Conservation (phyloP, 2,329 filamentous ascomycete species). For the Aspergillus fumigatiaffinis region DNA sequence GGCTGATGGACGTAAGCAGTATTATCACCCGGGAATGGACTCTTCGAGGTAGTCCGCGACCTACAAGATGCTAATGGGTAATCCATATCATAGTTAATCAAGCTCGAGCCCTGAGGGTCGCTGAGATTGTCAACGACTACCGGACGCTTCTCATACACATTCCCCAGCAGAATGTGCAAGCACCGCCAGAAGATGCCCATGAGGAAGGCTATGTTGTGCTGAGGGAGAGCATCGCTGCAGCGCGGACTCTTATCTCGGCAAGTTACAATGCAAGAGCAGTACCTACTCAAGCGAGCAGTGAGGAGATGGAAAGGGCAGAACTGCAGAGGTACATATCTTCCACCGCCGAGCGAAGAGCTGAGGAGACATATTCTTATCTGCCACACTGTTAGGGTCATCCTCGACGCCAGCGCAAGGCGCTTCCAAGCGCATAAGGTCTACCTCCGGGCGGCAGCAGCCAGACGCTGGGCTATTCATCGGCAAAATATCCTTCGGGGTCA, state of each 20-base stretch:
- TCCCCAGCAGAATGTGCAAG: slow-evolving; percentile 49
- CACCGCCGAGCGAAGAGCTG: neutral
- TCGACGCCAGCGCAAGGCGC: slow-evolving; percentile 56
- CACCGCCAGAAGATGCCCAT: slow-evolving; percentile 53
- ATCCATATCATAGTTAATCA: slow-evolving; percentile 52
- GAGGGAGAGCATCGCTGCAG: slow-evolving; percentile 53
- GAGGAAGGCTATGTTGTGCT: slow-evolving; percentile 58
- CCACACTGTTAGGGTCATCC: slow-evolving; percentile 49
- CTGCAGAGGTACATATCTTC: slow-evolving; percentile 47
- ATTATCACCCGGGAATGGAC: neutral
- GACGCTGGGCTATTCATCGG: slow-evolving; percentile 56
- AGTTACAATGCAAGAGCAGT: slow-evolving; percentile 48
- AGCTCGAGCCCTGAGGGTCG: slow-evolving; percentile 58
- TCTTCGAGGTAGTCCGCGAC: neutral
- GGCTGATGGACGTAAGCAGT: slow-evolving; percentile 54
- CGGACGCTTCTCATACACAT: slow-evolving; percentile 59
- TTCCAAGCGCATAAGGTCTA: slow-evolving; percentile 61
- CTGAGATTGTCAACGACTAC: slow-evolving; percentile 63
- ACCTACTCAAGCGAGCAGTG: slow-evolving; percentile 41
- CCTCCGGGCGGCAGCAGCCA: slow-evolving; percentile 54
- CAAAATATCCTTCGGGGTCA: slow-evolving; percentile 50
- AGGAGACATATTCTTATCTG: neutral
- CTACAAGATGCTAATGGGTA: slow-evolving; percentile 9
- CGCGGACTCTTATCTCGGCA: slow-evolving; percentile 51
- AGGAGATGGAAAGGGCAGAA: slow-evolving; percentile 54